Conservation (phyloP, 305 asterid species). For the Rubia tinctorum region DNA sequence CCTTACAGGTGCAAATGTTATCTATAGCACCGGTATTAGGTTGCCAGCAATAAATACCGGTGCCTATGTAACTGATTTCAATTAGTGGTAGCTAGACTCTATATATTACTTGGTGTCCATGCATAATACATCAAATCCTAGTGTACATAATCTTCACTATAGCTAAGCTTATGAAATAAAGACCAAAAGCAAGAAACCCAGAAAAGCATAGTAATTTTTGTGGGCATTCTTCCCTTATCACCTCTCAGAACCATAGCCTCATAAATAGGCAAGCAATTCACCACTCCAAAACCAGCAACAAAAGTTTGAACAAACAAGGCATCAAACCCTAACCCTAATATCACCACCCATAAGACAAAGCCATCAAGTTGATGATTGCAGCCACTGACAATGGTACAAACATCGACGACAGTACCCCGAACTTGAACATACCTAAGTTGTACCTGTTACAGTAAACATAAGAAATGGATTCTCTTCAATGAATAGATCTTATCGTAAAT, state of each 20-base stretch:
- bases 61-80: no score
- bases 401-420: constrained; percentile 62
- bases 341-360: constrained; percentile 33
- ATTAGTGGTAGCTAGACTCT: no score
- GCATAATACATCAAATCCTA: no score
- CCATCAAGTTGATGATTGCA: constrained; percentile 43
- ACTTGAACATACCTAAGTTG: constrained; percentile 53
- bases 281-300: constrained; percentile 51
- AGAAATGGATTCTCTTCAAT: no score
- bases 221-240: constrained; percentile 68
- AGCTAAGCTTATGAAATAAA: constrained; percentile 23
- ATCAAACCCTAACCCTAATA: constrained; percentile 25
- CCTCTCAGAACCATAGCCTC: constrained; percentile 55
- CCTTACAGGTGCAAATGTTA: no score
- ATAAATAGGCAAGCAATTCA: constrained; percentile 60
- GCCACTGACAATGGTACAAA: constrained; percentile 47
- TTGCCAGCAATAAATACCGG: no score
- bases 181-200: constrained; percentile 25
- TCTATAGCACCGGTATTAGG: no score
- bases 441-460: constrained; percentile 25
- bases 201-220: constrained; percentile 45
- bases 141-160: constrained; percentile 8
- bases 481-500: no score
- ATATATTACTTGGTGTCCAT: no score
- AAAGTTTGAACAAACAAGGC: constrained; percentile 38